Conservation (phyloP, 2,329 filamentous ascomycete genomes). For the Claviceps paspali region DNA sequence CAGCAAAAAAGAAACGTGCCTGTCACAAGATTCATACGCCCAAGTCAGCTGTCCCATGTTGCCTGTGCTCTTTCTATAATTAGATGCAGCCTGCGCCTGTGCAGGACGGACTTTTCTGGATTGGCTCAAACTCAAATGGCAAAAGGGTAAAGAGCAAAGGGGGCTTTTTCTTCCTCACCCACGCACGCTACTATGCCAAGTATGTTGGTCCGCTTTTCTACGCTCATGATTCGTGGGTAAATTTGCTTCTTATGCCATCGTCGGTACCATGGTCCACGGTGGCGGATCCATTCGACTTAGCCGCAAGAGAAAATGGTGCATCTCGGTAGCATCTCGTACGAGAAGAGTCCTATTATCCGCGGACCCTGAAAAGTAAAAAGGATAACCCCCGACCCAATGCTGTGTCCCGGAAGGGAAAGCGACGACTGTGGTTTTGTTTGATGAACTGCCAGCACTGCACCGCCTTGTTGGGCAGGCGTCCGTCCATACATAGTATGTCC, state of each 20-base stretch:
- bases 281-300: neutral
- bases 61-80: slow-evolving; percentile 2
- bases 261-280: neutral
- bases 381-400: neutral
- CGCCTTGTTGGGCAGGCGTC: too few relatives aligned
- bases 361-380: neutral
- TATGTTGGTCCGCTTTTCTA: too few relatives aligned
- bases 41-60: neutral
- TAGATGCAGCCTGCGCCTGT: neutral
- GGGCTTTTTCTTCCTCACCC: neutral
- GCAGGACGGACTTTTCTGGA: too few relatives aligned
- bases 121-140: neutral
- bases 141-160: too few relatives aligned
- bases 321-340: neutral
- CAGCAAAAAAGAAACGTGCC: neutral
- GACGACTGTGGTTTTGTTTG: too few relatives aligned
- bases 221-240: too few relatives aligned
- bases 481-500: too few relatives aligned
- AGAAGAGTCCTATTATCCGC: neutral
- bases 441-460: neutral
- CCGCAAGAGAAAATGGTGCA: neutral
- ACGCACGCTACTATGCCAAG: too few relatives aligned
- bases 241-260: neutral
- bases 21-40: slow-evolving; percentile 1
- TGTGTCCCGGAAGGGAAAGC: neutral